Percentiles rank a stretch among this genome's conserved stretches.
phyloP scores from a whole-genome alignment of 257 asterid genomes.

The Anisodus tanguticus region DNA sequence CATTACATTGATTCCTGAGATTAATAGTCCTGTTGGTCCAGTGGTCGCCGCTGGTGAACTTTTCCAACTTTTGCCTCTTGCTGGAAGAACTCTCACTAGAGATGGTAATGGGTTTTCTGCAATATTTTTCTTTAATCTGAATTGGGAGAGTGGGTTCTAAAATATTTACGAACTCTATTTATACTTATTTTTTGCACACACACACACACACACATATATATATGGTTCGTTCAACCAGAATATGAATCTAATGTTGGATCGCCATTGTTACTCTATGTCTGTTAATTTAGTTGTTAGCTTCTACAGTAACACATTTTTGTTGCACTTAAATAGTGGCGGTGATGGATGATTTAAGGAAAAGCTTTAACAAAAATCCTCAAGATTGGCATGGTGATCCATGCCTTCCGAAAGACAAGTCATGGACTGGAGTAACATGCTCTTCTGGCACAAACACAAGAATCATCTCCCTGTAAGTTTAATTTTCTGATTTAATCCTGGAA shows the following conservation, averaged over 20 bases:
- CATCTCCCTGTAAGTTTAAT: constrained; percentile 59
- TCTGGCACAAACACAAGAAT: constrained; percentile 43
- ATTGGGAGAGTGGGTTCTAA: neutral
- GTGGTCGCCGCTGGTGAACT: constrained; percentile 86
- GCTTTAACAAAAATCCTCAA: constrained; percentile 48
- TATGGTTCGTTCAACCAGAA: too few species aligned
- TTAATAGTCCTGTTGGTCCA: constrained; percentile 71
- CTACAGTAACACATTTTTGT: neutral
- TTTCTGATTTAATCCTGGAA: neutral
- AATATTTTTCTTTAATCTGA: neutral
- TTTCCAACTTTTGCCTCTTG: constrained; percentile 61
- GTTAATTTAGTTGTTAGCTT: neutral
- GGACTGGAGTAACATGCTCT: constrained; percentile 77
- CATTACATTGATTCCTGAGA: constrained; percentile 53
- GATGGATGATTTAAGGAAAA: constrained; percentile 54
- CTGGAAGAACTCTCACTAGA: constrained; percentile 61
- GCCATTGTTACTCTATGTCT: neutral
- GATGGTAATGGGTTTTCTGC: constrained; percentile 56
- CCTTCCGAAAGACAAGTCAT: constrained; percentile 58
- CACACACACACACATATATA: too few species aligned
- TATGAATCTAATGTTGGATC: neutral
- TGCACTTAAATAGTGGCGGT: constrained; percentile 56
- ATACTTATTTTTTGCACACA: too few species aligned
- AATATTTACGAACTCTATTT: too few species aligned
- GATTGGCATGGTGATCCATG: constrained; percentile 98